Evolutionary conservation across 2,329 filamentous ascomycete genomes (phyloP).

Genomic region (Penicillium rolfsii): DNA sequence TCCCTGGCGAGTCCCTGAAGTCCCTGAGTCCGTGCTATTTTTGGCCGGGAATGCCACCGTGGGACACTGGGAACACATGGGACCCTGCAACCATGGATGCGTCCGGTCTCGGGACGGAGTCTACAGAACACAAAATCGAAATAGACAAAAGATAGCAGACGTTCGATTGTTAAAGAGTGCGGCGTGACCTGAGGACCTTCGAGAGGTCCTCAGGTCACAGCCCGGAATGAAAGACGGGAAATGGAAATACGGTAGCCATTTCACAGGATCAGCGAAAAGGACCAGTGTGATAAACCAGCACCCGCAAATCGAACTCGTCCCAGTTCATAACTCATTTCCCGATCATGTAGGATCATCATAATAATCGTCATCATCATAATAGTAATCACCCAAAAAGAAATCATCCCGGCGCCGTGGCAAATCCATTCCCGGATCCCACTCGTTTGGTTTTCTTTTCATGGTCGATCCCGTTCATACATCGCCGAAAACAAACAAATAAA

Average conservation of each 20-base stretch:
- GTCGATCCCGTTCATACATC: slow-evolving; percentile 11
- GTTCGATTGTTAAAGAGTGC: neutral
- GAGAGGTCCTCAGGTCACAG: neutral
- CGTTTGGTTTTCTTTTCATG: neutral
- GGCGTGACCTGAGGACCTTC: neutral
- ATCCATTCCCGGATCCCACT: slow-evolving; percentile 16
- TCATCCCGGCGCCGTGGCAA: slow-evolving; percentile 14
- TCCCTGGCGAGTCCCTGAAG: neutral
- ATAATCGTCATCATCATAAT: neutral
- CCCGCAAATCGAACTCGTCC: neutral
- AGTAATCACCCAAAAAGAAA: neutral
- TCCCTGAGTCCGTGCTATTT: slow-evolving; percentile 12
- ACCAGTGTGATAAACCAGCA: neutral
- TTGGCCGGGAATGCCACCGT: slow-evolving; percentile 9
- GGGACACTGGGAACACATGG: neutral
- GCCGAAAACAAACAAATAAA: slow-evolving; percentile 1
- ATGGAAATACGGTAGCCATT: neutral
- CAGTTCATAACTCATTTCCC: neutral
- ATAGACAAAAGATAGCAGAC: neutral
- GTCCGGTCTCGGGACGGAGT: neutral
- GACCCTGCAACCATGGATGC: neutral
- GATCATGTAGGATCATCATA: neutral
- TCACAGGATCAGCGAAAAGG: neutral
- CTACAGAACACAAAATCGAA: neutral
- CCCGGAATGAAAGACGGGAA: no score